Percentiles rank a stretch among this genome's conserved stretches.
Evolutionary conservation across 2,329 filamentous ascomycete species (phyloP).

Genomic region (Onygenales sp.): DNA sequence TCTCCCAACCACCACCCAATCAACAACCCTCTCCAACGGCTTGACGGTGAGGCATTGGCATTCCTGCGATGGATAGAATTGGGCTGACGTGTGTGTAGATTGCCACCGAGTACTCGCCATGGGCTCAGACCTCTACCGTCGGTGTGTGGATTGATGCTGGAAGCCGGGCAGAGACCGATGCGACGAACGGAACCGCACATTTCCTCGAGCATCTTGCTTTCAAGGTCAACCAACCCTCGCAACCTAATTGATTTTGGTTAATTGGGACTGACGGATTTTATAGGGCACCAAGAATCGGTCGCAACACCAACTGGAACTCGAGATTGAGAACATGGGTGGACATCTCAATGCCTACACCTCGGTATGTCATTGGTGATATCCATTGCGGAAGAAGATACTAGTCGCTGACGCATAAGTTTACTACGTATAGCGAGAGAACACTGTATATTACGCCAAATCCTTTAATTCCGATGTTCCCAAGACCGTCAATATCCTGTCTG

Average conservation of each 20-base stretch:
- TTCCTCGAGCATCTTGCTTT: constrained; percentile 99
- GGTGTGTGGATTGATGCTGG: constrained; percentile 99
- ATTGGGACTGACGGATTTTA: constrained; percentile 5
- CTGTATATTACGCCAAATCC: constrained; percentile 98
- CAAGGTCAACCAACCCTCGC: constrained; percentile 57
- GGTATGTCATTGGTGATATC: constrained; percentile 47
- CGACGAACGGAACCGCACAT: constrained; percentile 98
- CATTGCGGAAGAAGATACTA: constrained; percentile 14
- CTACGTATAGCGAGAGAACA: constrained; percentile 75
- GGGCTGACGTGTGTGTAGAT: constrained; percentile 52
- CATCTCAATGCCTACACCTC: constrained; percentile 99
- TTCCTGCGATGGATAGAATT: constrained; percentile 14
- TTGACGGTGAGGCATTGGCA: constrained; percentile 59
- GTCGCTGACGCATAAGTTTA: not conserved
- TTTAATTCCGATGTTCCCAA: constrained; percentile 97
- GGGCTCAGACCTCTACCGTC: constrained; percentile 95
- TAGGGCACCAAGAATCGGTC: constrained; percentile 85
- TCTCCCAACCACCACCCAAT: constrained; percentile 73
- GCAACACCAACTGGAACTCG: constrained; percentile 95
- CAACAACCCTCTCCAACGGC: constrained; percentile 93
- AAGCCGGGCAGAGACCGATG: constrained; percentile 93
- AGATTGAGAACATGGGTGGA: constrained; percentile 99
- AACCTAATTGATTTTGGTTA: not conserved
- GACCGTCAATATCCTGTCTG: constrained; percentile 95
- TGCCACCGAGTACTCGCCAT: constrained; percentile 94